These are phyloP conservation scores for Penicillium psychrofluorescens DNA, from an alignment of 495 filamentous ascomycete species.

Conservation along the genomic window DNA sequence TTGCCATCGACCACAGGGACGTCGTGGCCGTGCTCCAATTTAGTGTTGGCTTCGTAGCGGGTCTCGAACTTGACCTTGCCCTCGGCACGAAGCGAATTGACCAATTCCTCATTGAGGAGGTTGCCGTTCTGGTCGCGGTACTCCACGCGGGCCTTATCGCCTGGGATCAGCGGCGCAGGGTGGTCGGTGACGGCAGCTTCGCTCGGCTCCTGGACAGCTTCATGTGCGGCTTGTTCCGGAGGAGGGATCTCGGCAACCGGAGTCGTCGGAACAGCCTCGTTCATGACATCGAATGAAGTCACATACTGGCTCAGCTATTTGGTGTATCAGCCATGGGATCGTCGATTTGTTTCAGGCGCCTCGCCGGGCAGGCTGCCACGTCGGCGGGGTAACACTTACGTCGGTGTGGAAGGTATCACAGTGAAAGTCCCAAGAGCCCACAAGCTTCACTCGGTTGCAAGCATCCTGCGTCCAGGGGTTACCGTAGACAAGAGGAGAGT, in stretches of 20 bases:
- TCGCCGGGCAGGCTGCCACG: conserved; percentile 27
- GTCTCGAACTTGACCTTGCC: conserved; percentile 95
- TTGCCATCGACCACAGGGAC: conserved; percentile 60
- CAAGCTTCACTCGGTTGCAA: conserved; percentile 80
- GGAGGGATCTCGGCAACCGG: conserved; percentile 6
- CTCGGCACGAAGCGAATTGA: conserved; percentile 62
- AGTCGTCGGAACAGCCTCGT: conserved; percentile 19
- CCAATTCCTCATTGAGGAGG: conserved; percentile 72
- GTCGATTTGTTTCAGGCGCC: conserved; percentile 17
- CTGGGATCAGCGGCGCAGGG: conserved; percentile 43
- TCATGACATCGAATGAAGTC: conserved; percentile 19
- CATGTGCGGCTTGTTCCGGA: conserved; percentile 5
- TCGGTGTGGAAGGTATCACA: conserved; percentile 85
- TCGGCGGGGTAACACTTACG: conserved; percentile 53
- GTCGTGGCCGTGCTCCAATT: conserved; percentile 35
- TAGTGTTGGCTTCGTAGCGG: conserved; percentile 83
- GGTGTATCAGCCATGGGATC: conserved; percentile 18
- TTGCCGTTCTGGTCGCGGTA: conserved; percentile 95
- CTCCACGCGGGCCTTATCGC: conserved; percentile 77
- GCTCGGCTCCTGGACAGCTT: conserved; percentile 11
- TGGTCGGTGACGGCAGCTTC: conserved; percentile 38
- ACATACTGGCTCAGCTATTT: conserved; percentile 37
- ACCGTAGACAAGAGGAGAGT: conserved; percentile 84
- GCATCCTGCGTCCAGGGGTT: conserved; percentile 86
- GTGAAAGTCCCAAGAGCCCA: conserved; percentile 91